Conservation (phyloP, 352 stramenopile genomes). For the Pythium biforme region DNA sequence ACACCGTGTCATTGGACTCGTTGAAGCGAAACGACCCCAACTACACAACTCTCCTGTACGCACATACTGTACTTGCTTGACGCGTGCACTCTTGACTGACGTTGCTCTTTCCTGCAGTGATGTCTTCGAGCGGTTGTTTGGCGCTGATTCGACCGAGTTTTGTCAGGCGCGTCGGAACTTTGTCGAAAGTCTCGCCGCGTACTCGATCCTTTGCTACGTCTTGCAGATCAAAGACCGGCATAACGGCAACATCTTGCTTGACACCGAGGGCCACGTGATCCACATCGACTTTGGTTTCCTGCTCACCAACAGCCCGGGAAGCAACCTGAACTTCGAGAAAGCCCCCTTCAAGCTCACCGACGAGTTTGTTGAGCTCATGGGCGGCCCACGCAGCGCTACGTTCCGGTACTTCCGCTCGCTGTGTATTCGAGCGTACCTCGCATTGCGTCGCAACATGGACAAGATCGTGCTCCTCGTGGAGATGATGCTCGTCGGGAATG, state of each 20-base stretch:
- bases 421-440: slow-evolving; percentile 95
- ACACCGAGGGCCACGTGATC: slow-evolving; percentile 95
- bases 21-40: slow-evolving; percentile 90
- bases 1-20: slow-evolving; percentile 97
- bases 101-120: slow-evolving; percentile 65
- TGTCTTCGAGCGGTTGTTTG: slow-evolving; percentile 93
- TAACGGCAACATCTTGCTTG: slow-evolving; percentile 99
- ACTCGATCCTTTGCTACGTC: slow-evolving; percentile 98
- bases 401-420: slow-evolving; percentile 96
- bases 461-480: slow-evolving; percentile 95
- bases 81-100: slow-evolving; percentile 52
- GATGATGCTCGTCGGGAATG: slow-evolving; percentile 93
- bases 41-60: slow-evolving; percentile 91
- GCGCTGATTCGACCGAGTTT: slow-evolving; percentile 73
- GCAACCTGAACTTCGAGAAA: slow-evolving; percentile 96
- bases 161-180: slow-evolving; percentile 87
- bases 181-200: slow-evolving; percentile 92
- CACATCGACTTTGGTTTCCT: slow-evolving; percentile 99
- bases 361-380: slow-evolving; percentile 96
- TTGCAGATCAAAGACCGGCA: slow-evolving; percentile 99
- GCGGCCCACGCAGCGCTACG: slow-evolving; percentile 86
- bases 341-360: slow-evolving; percentile 97
- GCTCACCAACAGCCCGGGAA: slow-evolving; percentile 93
- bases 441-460: slow-evolving; percentile 91
- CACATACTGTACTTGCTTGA: slow-evolving; percentile 9